Evolutionary conservation across 768 basidiomycete genomes (phyloP).

Genomic region (Termitomyces titanicus): DNA sequence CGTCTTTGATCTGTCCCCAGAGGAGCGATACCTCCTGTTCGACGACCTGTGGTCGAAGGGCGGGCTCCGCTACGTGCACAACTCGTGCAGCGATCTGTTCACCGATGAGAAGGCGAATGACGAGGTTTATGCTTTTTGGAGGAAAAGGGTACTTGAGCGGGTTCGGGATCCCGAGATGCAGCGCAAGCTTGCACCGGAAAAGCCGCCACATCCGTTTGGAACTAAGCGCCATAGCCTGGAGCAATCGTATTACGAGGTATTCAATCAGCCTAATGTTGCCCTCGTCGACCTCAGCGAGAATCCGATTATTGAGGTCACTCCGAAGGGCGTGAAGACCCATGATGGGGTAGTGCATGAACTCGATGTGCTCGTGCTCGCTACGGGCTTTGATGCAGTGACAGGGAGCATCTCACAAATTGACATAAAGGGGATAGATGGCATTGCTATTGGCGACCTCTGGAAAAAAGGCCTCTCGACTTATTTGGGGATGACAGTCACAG

Average conservation of each 20-base stretch:
- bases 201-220: constrained; percentile 20
- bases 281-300: constrained; percentile 19
- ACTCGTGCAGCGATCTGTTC: constrained; percentile 14
- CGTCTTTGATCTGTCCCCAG: constrained; percentile 11
- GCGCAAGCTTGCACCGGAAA: constrained; percentile 20
- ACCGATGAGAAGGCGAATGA: constrained; percentile 15
- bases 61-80: constrained; percentile 18
- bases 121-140: constrained; percentile 21
- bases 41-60: constrained; percentile 20
- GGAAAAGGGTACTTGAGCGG: constrained; percentile 17
- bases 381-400: constrained; percentile 22
- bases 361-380: constrained; percentile 20
- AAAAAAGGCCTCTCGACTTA: constrained; percentile 16
- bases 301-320: constrained; percentile 15
- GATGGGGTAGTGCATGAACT: constrained; percentile 18
- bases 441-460: constrained; percentile 20
- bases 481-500: constrained; percentile 17
- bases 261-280: constrained; percentile 21
- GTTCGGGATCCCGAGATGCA: constrained; percentile 16
- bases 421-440: constrained; percentile 18
- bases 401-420: constrained; percentile 20
- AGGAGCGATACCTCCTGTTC: constrained; percentile 18
- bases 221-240: constrained; percentile 19
- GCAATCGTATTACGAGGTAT: constrained; percentile 20
- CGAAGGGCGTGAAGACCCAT: constrained; percentile 16